phyloP scores from a whole-genome alignment of 163 green algal species.

The Scenedesmus sp. region DNA sequence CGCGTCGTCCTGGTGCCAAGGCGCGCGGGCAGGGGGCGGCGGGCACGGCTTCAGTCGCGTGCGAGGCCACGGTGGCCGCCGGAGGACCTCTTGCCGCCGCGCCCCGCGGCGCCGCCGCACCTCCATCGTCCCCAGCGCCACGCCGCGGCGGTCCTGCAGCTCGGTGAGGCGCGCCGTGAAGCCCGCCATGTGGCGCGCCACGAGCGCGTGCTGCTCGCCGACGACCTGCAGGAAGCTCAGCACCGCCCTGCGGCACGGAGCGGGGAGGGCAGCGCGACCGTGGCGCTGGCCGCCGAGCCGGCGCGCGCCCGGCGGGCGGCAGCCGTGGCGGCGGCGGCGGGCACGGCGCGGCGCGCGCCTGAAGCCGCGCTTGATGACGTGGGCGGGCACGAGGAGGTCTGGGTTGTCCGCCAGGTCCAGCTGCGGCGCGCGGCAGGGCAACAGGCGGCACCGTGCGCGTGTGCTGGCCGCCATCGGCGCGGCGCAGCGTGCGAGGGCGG shows the following conservation, averaged over 20 bases:
- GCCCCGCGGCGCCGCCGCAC: neutral
- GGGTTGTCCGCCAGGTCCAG: conserved; percentile 34
- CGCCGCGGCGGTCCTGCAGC: conserved; percentile 1
- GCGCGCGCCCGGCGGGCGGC: neutral
- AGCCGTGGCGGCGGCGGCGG: too few species aligned
- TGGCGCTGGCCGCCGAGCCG: too few species aligned
- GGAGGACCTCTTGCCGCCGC: too few species aligned
- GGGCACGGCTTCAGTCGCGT: too few species aligned
- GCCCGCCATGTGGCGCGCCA: conserved; percentile 29
- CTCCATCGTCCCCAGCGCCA: conserved; percentile 14
- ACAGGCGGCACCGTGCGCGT: too few species aligned
- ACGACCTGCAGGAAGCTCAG: conserved; percentile 47
- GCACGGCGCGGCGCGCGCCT: neutral
- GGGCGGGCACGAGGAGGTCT: conserved; percentile 14
- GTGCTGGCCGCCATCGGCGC: too few species aligned
- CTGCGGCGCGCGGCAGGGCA: conserved; percentile 27
- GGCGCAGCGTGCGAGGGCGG: too few species aligned
- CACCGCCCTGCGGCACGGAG: conserved; percentile 14
- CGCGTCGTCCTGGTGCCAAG: conserved; percentile 16
- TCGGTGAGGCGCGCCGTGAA: conserved; percentile 2
- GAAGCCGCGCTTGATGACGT: conserved; percentile 31
- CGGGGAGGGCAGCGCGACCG: too few species aligned
- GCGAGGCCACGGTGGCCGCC: too few species aligned
- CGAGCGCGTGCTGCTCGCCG: conserved; percentile 39
- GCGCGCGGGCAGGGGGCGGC: neutral